phyloP scores from a whole-genome alignment of 768 basidiomycete species.

The Coprinopsis marcescibilis region DNA sequence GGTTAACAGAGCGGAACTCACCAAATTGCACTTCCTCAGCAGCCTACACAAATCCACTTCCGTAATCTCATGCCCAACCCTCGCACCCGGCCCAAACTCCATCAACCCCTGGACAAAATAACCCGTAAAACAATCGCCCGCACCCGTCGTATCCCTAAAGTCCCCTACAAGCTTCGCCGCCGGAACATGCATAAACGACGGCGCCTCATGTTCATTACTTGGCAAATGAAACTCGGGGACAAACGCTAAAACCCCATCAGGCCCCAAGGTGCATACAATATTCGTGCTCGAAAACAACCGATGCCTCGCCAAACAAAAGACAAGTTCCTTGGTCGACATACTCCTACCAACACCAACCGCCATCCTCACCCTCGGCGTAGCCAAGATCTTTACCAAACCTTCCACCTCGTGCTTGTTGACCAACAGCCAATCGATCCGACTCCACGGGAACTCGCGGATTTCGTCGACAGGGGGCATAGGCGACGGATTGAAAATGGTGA shows the following conservation, averaged over 20 bases:
- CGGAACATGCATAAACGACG: constrained; percentile 33
- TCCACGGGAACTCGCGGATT: constrained; percentile 1
- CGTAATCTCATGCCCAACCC: constrained; percentile 19
- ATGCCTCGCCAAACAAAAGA: constrained; percentile 18
- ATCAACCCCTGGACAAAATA: constrained; percentile 55
- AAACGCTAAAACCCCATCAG: constrained; percentile 42
- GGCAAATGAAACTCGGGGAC: constrained; percentile 24
- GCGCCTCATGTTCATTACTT: constrained; percentile 4
- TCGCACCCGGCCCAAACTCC: constrained; percentile 23
- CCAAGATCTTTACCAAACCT: constrained; percentile 6
- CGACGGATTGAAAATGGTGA: constrained; percentile 51
- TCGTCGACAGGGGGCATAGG: constrained; percentile 7
- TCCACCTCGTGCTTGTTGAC: constrained; percentile 38
- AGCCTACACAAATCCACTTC: constrained; percentile 28
- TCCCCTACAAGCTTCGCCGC: constrained; percentile 38
- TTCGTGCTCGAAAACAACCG: constrained; percentile 30
- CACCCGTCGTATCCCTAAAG: constrained; percentile 52
- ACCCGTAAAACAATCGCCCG: constrained; percentile 61
- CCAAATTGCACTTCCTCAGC: constrained; percentile 37
- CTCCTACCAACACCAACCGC: not conserved
- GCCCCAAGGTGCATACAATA: constrained; percentile 54
- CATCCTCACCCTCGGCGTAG: not conserved
- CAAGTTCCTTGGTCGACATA: constrained; percentile 12
- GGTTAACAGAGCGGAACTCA: too few relatives aligned
- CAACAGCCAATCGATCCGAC: not conserved